These are phyloP conservation scores for Tagetes erecta DNA, from an alignment of 129 eudicot genomes.

Conservation along the genomic window DNA sequence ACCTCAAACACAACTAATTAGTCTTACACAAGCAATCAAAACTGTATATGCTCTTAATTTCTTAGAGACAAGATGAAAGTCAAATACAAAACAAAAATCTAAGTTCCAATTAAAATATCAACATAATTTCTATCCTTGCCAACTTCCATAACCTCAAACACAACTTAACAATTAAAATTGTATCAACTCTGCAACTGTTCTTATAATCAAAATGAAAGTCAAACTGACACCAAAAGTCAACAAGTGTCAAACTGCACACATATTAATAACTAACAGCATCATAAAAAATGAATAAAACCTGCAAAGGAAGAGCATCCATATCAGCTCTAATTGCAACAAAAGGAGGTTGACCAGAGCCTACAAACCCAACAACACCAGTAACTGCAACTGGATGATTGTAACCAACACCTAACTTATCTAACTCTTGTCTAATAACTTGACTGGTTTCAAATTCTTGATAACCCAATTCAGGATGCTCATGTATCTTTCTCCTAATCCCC, in stretches of 20 bases:
- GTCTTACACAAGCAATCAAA: neutral
- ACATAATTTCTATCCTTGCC: neutral
- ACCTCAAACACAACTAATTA: constrained; percentile 2
- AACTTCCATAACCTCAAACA: constrained; percentile 13
- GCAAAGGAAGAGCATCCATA: constrained; percentile 96
- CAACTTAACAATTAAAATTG: constrained; percentile 6
- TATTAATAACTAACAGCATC: no score
- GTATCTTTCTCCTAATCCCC: constrained; percentile 75
- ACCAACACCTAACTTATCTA: constrained; percentile 72
- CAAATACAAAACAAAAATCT: neutral
- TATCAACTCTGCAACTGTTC: constrained; percentile 1
- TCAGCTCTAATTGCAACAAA: constrained; percentile 97
- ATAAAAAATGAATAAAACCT: constrained; percentile 45
- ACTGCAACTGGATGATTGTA: constrained; percentile 83
- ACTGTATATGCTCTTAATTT: neutral
- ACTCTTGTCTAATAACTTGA: constrained; percentile 67
- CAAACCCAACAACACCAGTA: constrained; percentile 84
- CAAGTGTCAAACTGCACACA: no score
- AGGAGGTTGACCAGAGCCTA: constrained; percentile 92
- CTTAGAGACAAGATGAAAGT: neutral
- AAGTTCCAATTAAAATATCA: neutral
- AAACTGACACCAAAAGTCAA: neutral
- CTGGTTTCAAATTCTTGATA: constrained; percentile 91
- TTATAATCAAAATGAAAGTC: no score
- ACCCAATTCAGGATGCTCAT: constrained; percentile 90